Base-by-base conservation (phyloP, 768 basidiomycete genomes). In the Tricholoma terreum region DNA sequence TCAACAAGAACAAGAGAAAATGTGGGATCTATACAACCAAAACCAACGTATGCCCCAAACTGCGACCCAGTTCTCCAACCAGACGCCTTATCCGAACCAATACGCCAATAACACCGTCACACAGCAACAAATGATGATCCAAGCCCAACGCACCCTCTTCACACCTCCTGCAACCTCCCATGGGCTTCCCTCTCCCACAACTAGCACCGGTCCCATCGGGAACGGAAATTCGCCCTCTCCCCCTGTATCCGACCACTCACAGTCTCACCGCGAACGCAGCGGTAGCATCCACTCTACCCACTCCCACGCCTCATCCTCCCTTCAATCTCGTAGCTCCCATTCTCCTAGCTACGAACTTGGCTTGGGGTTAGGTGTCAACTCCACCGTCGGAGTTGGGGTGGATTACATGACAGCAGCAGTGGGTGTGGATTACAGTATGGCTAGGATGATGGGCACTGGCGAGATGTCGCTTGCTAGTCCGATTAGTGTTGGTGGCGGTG, bases 81-180 rank as follows among this genome's bases (percentile, higher is more conserved):
- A 38, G 33, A n/a, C 50, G 12, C 55, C 50, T 21, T 62, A 58
- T 45, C 49, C 42, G 4, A 53, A 43, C 33, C 45, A 27, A 31
- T 38, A 24, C 58, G 56, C 43, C 21, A 52, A 40, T 55, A 42
- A 30, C 62, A 63, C 46, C 59, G 61, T 14, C 60, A 58, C 15
- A 12, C 58, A 61, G 43, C 72, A 67, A 22, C 56, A 67, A 52
- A 61, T 61, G 59, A 64, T 65, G 58, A 50, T 64, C 12, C 71
- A 69, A n/a, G 61, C 72, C 0, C 76, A 75, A 35, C 68, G 72
- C 2, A 59, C 63, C 48, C 67, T 78, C 52, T 73, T 78, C 61
- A 78, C 79, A 3, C 76, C 80, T 35, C 75, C 80, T 19, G 70
- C 75, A 6, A 65, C 69, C 10, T 68, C 76, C 19, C 79, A 79